Base-by-base conservation (phyloP, 345 rosid genomes). In the Corchorus olitorius region DNA sequence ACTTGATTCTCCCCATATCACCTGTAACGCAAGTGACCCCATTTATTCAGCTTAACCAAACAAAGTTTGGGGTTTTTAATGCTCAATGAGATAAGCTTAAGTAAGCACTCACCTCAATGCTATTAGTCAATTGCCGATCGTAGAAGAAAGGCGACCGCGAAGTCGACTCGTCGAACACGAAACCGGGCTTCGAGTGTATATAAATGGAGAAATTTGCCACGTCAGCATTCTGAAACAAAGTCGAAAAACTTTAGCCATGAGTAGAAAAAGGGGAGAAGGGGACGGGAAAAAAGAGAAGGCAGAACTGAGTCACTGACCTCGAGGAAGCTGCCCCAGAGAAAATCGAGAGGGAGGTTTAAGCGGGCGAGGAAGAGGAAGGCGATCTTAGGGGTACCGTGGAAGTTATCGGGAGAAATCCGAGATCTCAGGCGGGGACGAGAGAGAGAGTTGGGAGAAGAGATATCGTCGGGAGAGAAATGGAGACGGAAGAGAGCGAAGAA, bases 1-100 rank as follows among this genome's bases (percentile, higher is more conserved):
- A 75, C 94, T 93, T 4, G 97, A 79, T 78, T 93, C 93, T 64
- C 97, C 99, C 97, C 99, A 96, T 20, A 11, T 74, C 50, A 96
- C 98, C 99, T 95, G 81, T 16, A 77, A 78, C 39, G 27, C 35
- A 19, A 17, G n/a, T 11, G 46, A 13, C 10, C 9, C 22, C 20
- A 64, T 60, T 7, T 4, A 52, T 35, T 65, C 27, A 77, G 46
- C 53, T 41, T 49, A 45, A 1, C 65, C 17, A 59, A 22, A 54
- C 48, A 70, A 49, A 43, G 20, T 39, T 74, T 4, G 27, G 27
- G 52, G 37, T 16, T 20, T 46, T 69, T 45, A 33, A 10, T 52
- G 33, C 43, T 34, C 55, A 10, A 17, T 3, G 17, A 63, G 20
- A 45, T 50, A 62, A 60, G 27, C 27, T 27, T 27, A 27, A 27